Conservation (phyloP, 352 stramenopile genomes). For the Aphanomyces invadans region DNA sequence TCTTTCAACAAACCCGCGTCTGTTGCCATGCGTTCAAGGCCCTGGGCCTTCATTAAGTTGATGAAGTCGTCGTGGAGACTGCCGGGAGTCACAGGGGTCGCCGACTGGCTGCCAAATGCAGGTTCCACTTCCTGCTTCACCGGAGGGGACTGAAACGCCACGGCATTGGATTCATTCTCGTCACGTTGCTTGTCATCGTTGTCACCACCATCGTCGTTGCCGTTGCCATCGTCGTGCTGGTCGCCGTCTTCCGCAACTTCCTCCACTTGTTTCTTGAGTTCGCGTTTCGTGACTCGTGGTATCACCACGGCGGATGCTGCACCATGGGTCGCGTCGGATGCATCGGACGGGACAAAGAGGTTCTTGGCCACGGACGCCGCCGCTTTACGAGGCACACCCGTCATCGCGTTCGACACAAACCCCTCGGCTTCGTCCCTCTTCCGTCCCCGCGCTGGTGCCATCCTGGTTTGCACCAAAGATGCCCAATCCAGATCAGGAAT, state of each 20-base stretch:
- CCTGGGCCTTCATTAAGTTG: constrained; percentile 79
- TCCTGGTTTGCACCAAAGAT: no score
- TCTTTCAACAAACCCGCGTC: constrained; percentile 70
- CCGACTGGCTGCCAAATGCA: constrained; percentile 4
- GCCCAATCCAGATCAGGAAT: constrained; percentile 36
- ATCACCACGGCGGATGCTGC: neutral
- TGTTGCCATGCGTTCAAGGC: constrained; percentile 75
- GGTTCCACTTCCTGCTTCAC: neutral
- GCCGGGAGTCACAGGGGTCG: constrained; percentile 40
- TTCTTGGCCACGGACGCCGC: neutral
- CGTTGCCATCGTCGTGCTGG: constrained; percentile 21
- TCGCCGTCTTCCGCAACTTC: constrained; percentile 72
- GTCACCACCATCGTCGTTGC: neutral
- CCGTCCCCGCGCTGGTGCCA: neutral
- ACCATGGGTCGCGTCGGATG: neutral
- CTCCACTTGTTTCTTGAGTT: constrained; percentile 73
- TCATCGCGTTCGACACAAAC: neutral
- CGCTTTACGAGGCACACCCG: constrained; percentile 4
- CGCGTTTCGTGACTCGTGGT: constrained; percentile 51
- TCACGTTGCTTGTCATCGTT: constrained; percentile 6
- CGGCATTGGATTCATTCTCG: constrained; percentile 8
- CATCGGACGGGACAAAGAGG: neutral
- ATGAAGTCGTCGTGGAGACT: constrained; percentile 84
- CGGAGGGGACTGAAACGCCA: constrained; percentile 26
- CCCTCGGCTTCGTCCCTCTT: neutral